Percentiles rank a stretch among this genome's conserved stretches.
Evolutionary conservation across 352 stramenopile species (phyloP).

Genomic region (Pythium brassicae): DNA sequence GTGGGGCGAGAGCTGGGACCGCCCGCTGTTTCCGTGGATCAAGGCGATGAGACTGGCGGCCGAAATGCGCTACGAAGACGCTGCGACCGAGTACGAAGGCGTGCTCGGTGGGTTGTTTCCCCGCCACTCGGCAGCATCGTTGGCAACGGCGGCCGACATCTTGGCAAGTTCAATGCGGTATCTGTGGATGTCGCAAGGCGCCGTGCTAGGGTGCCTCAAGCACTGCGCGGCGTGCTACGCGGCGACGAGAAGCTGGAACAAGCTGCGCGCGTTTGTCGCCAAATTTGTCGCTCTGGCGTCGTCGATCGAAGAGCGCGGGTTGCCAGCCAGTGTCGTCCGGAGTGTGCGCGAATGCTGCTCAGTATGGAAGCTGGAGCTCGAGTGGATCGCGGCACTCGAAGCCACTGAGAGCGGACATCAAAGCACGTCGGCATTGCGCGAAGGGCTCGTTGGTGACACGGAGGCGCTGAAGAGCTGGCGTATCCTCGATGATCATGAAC

Average conservation of each 20-base stretch:
- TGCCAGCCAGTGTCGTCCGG: conserved; percentile 20
- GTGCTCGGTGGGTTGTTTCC: conserved; percentile 17
- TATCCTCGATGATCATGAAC: conserved; percentile 11
- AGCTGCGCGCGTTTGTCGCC: conserved; percentile 25
- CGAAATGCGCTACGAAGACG: conserved; percentile 67
- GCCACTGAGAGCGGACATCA: background rate
- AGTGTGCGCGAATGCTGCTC: conserved; percentile 28
- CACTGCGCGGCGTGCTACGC: conserved; percentile 49
- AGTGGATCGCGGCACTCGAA: conserved; percentile 22
- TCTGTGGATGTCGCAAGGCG: conserved; percentile 29
- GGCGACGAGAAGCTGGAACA: conserved; percentile 35
- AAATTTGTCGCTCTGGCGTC: conserved; percentile 23
- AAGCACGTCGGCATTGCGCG: background rate
- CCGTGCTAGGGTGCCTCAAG: conserved; percentile 39
- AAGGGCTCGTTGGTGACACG: background rate
- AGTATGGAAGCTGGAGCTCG: conserved; percentile 36
- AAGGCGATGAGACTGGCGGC: conserved; percentile 33
- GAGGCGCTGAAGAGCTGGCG: conserved; percentile 24
- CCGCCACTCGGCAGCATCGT: background rate
- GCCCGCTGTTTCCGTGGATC: conserved; percentile 38
- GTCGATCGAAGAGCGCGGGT: conserved; percentile 17
- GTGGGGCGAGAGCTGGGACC: conserved; percentile 10
- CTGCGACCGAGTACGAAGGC: conserved; percentile 35
- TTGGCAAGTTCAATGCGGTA: conserved; percentile 24
- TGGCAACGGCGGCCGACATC: conserved; percentile 4